phyloP scores from a whole-genome alignment of 2,329 filamentous ascomycete genomes.

The Conoideocrella luteorostrata region DNA sequence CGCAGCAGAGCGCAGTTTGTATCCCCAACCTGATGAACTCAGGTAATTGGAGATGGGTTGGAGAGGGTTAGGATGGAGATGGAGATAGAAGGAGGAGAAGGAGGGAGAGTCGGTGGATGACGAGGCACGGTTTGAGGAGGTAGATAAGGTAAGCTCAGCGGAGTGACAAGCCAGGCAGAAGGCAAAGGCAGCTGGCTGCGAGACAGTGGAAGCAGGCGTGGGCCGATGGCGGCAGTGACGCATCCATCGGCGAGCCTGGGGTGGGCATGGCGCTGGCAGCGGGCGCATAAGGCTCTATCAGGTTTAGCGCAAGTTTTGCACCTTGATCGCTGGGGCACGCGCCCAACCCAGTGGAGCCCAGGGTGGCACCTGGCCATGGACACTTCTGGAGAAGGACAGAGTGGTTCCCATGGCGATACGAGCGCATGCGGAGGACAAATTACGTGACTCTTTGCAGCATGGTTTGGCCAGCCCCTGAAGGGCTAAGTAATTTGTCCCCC shows the following conservation, averaged over 20 bases:
- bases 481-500: too few species aligned
- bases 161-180: conserved; percentile 10
- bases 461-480: too few species aligned
- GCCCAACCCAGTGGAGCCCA: conserved; percentile 17
- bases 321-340: conserved; percentile 9
- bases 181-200: conserved; percentile 20
- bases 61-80: conserved; percentile 11
- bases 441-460: too few species aligned
- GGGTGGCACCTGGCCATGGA: not conserved
- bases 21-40: conserved; percentile 13
- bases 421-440: too few species aligned
- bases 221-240: conserved; percentile 24
- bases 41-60: conserved; percentile 3
- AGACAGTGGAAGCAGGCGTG: conserved; percentile 19
- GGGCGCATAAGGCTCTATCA: not conserved
- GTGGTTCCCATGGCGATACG: conserved; percentile 25
- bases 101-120: conserved; percentile 17
- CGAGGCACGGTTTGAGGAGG: conserved; percentile 16
- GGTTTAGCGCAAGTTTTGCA: conserved; percentile 6
- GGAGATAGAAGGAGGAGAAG: conserved; percentile 19
- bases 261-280: not conserved
- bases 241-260: conserved; percentile 19
- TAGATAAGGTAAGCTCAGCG: conserved; percentile 13
- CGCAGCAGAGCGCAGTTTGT: conserved; percentile 13
- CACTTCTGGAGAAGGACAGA: not conserved